These are phyloP conservation scores for Candida ulmi DNA, from an alignment of 805 yeast genomes.

Conservation along the genomic window DNA sequence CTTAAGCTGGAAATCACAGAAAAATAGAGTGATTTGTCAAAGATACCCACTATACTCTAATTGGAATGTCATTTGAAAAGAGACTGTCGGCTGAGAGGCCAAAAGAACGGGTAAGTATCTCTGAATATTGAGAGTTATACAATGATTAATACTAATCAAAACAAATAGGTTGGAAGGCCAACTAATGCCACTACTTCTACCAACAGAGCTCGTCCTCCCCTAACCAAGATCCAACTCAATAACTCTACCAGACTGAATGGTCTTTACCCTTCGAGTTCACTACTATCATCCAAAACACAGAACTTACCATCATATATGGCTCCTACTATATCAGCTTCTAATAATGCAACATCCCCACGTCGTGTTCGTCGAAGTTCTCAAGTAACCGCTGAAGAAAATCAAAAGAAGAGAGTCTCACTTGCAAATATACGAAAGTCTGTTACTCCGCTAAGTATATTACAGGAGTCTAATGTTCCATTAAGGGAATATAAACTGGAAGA, in stretches of 20 bases:
- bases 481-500: conserved; percentile 43
- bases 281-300: conserved; percentile 3
- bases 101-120: conserved; percentile 6
- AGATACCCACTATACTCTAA: too few species aligned
- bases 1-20: too few species aligned
- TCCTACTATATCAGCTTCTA: conserved; percentile 22
- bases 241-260: conserved; percentile 11
- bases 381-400: background rate
- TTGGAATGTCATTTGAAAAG: conserved; percentile 1
- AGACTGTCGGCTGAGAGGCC: background rate
- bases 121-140: background rate
- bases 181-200: background rate
- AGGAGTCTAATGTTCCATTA: conserved; percentile 20
- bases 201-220: conserved; percentile 16
- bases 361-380: conserved; percentile 11
- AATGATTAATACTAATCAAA: background rate
- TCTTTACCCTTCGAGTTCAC: conserved; percentile 1
- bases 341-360: conserved; percentile 18
- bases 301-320: conserved; percentile 24
- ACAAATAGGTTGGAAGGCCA: conserved; percentile 3
- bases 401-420: conserved; percentile 2
- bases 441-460: conserved; percentile 19
- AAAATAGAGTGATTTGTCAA: too few species aligned
- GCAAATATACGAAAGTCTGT: conserved; percentile 9
- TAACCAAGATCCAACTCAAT: conserved; percentile 22